Conservation (phyloP, 768 basidiomycete species). For the Lyophyllum decastes region DNA sequence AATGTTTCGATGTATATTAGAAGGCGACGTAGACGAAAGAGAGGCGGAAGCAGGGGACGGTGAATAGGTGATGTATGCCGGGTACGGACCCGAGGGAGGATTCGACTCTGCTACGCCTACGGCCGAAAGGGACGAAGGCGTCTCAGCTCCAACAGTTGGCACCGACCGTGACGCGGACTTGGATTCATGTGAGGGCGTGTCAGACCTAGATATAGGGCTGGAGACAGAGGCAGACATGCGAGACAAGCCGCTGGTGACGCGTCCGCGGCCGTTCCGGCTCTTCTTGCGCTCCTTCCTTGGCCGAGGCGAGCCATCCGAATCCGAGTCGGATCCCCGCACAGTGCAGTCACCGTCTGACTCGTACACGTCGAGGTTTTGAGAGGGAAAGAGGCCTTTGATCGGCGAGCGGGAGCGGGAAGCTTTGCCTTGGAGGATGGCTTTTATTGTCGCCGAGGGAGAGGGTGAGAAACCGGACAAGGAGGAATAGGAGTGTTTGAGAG, state of each 20-base stretch:
- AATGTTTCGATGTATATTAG: neutral
- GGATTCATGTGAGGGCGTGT: neutral
- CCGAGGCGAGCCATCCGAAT: neutral
- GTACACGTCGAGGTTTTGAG: neutral
- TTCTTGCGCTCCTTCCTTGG: conserved; percentile 10
- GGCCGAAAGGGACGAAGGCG: too few relatives aligned
- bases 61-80: conserved; percentile 15
- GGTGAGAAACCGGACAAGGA: neutral
- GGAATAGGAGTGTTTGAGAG: conserved; percentile 6
- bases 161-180: neutral
- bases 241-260: neutral
- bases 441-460: conserved; percentile 8
- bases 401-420: conserved; percentile 28
- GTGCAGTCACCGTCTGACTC: conserved; percentile 15
- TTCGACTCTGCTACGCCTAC: neutral
- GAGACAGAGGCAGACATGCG: neutral
- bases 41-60: neutral
- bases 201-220: neutral
- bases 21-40: neutral
- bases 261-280: neutral
- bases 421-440: conserved; percentile 19
- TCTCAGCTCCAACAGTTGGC: neutral
- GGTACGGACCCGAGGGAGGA: neutral
- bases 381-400: conserved; percentile 28
- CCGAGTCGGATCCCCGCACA: conserved; percentile 10